Evolutionary conservation across 2,329 filamentous ascomycete genomes (phyloP).

Genomic region (Clonostachys rosea): DNA sequence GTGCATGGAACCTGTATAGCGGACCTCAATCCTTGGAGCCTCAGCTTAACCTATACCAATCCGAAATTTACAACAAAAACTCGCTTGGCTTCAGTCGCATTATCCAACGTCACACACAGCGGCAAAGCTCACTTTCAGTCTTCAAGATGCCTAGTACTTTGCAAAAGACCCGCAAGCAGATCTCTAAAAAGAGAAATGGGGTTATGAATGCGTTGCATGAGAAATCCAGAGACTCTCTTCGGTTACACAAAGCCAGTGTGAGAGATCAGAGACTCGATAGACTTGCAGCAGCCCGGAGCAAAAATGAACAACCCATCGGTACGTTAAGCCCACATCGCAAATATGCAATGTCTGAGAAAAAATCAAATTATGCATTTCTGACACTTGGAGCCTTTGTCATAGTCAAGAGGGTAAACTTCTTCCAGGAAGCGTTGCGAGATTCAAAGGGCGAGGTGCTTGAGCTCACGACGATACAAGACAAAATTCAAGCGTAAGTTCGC

Average conservation of each 20-base stretch:
- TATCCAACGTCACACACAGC: no score
- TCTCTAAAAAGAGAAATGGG: slow-evolving; percentile 79
- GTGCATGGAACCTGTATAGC: no score
- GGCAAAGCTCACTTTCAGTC: background rate
- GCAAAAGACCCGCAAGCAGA: slow-evolving; percentile 82
- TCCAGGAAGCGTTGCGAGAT: slow-evolving; percentile 60
- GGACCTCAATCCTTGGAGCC: no score
- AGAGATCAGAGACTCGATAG: slow-evolving; percentile 80
- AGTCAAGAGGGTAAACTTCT: slow-evolving; percentile 48
- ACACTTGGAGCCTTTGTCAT: background rate
- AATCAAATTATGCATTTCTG: background rate
- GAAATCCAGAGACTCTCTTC: slow-evolving; percentile 80
- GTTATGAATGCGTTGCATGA: slow-evolving; percentile 75
- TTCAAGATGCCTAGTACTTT: slow-evolving; percentile 70
- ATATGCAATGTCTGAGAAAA: no score
- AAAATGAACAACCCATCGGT: slow-evolving; percentile 72
- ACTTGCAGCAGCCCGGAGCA: slow-evolving; percentile 63
- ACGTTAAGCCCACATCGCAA: slow-evolving; percentile 16
- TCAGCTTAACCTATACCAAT: no score
- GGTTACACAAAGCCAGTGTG: slow-evolving; percentile 72
- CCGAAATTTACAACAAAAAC: no score
- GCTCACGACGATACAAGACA: slow-evolving; percentile 50
- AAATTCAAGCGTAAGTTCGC: slow-evolving; percentile 54
- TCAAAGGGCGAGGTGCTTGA: slow-evolving; percentile 42
- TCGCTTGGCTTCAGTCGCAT: no score